Evolutionary conservation across 306 rosid species (phyloP).

Genomic region (Canavalia gladiata): DNA sequence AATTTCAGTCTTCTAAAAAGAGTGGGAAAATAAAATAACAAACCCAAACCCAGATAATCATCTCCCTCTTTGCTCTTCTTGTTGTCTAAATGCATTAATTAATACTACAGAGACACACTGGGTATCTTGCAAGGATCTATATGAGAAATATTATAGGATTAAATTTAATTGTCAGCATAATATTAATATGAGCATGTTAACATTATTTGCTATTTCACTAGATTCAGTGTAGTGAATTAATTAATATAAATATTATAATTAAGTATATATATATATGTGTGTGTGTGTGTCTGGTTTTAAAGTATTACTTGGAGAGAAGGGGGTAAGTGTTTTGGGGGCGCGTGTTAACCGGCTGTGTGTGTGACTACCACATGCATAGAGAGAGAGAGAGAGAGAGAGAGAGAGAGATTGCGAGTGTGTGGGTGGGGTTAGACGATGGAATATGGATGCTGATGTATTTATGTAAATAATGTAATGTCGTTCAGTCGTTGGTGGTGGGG

Average conservation of each 20-base stretch:
- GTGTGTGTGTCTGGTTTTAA: not conserved
- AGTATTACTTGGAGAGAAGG: not conserved
- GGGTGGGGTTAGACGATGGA: constrained; percentile 67
- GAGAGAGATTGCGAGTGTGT: constrained; percentile 44
- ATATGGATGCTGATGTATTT: constrained; percentile 27
- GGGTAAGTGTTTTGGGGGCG: constrained; percentile 33
- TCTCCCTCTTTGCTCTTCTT: constrained; percentile 11
- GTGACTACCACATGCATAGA: no score
- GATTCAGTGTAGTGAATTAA: constrained; percentile 31
- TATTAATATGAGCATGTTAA: not conserved
- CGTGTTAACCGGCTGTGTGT: constrained; percentile 44
- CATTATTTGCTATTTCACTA: constrained; percentile 10
- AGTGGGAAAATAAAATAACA: not conserved
- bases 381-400: constrained; percentile 6
- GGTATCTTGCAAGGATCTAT: constrained; percentile 18
- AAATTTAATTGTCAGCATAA: not conserved
- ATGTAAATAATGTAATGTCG: constrained; percentile 28
- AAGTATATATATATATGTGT: not conserved
- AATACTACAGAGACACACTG: not conserved
- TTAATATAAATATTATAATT: constrained; percentile 29
- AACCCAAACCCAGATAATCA: constrained; percentile 39
- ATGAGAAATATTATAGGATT: constrained; percentile 7
- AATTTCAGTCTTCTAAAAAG: not conserved
- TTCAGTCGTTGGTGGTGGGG: constrained; percentile 16
- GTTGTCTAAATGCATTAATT: not conserved